phyloP scores from a whole-genome alignment of 805 yeast species.

The Wickerhamiella sorbophila region DNA sequence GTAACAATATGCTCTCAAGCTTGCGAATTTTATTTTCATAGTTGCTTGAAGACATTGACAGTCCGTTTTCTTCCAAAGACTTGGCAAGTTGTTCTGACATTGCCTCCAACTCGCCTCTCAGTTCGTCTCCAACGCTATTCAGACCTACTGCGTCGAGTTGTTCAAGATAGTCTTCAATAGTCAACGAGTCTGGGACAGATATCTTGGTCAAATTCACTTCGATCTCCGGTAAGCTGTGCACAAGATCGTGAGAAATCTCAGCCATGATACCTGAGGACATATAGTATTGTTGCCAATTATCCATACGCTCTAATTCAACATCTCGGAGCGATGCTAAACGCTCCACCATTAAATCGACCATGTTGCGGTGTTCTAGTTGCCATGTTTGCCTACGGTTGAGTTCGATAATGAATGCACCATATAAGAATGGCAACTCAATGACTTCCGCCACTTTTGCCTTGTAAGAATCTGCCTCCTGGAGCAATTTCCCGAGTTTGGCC shows the following conservation, averaged over 20 bases:
- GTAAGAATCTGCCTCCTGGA: slow-evolving; percentile 19
- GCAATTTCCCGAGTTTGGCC: slow-evolving; percentile 12
- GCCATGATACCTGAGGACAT: slow-evolving; percentile 13
- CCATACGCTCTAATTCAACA: slow-evolving; percentile 29
- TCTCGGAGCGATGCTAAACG: slow-evolving; percentile 42
- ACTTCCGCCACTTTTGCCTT: slow-evolving; percentile 23
- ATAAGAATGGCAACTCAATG: slow-evolving; percentile 26
- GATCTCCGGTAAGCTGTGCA: background rate
- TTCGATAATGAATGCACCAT: slow-evolving; percentile 27
- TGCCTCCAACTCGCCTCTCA: slow-evolving; percentile 21
- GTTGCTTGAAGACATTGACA: slow-evolving; percentile 19
- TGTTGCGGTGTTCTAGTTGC: slow-evolving; percentile 16
- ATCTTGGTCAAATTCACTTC: slow-evolving; percentile 12
- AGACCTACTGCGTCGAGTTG: slow-evolving; percentile 16
- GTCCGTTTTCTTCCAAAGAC: background rate
- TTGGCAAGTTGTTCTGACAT: slow-evolving; percentile 17
- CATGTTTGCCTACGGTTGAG: slow-evolving; percentile 22
- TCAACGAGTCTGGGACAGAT: slow-evolving; percentile 13
- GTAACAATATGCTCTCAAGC: slow-evolving; percentile 25
- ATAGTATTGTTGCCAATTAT: slow-evolving; percentile 51
- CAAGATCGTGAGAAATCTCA: background rate
- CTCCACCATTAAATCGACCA: slow-evolving; percentile 40
- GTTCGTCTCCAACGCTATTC: slow-evolving; percentile 17
- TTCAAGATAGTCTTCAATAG: slow-evolving; percentile 15
- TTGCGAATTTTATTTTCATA: slow-evolving; percentile 61